phyloP scores from a whole-genome alignment of 192 early-diverging fungal genomes.

The Chytriomyces confervae region DNA sequence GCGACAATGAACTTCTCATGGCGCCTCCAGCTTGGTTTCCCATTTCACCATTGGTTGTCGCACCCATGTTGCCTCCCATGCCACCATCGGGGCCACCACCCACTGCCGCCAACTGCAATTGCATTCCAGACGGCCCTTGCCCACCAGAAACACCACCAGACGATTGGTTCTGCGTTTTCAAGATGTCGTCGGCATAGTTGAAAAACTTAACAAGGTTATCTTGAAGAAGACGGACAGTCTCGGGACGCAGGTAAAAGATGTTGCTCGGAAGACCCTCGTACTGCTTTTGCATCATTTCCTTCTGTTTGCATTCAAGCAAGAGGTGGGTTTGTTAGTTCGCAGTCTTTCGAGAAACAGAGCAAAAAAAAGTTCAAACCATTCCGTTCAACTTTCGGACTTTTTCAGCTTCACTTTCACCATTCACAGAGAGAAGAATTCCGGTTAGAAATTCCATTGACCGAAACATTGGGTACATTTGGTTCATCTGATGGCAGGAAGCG shows the following conservation, averaged over 20 bases:
- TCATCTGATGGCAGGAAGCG: not conserved
- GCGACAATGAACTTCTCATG: too few relatives aligned
- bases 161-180: constrained; percentile 7
- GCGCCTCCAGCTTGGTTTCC: too few relatives aligned
- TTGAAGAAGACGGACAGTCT: constrained; percentile 19
- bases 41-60: too few relatives aligned
- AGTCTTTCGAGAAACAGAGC: too few relatives aligned
- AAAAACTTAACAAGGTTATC: constrained; percentile 29
- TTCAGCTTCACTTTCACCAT: constrained; percentile 22
- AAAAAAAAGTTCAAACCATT: constrained; percentile 2
- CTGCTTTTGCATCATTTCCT: constrained; percentile 32
- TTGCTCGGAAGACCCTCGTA: constrained; percentile 23
- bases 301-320: not conserved
- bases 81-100: too few relatives aligned
- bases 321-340: too few relatives aligned
- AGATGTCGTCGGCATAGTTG: constrained; percentile 28
- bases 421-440: constrained; percentile 16
- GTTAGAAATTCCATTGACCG: constrained; percentile 23
- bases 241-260: constrained; percentile 24
- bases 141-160: not conserved
- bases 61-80: too few relatives aligned
- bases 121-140: too few relatives aligned
- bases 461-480: constrained; percentile 26
- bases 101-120: too few relatives aligned
- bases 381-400: constrained; percentile 27